These are phyloP conservation scores for Globisporangium barbulae DNA, from an alignment of 352 stramenopile species.

Conservation along the genomic window DNA sequence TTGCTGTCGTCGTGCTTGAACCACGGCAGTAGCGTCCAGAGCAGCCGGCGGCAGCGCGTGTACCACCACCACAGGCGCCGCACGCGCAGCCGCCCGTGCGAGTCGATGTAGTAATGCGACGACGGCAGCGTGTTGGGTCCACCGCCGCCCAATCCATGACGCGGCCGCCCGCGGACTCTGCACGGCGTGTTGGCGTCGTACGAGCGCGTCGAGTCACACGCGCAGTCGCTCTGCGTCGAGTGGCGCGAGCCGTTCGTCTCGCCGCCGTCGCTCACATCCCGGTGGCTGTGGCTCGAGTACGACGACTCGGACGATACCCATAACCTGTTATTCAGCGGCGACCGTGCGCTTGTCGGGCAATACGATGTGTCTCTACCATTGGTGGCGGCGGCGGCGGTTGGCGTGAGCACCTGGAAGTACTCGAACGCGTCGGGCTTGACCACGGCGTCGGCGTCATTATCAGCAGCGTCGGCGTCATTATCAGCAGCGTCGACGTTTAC, in stretches of 20 bases:
- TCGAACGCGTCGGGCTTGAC: conserved; percentile 10
- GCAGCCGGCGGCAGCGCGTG: conserved; percentile 36
- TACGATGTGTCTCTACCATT: background rate
- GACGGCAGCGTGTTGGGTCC: conserved; percentile 23
- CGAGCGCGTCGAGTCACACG: conserved; percentile 7
- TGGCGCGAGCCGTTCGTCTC: conserved; percentile 22
- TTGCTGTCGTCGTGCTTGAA: conserved; percentile 79
- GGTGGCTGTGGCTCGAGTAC: conserved; percentile 19
- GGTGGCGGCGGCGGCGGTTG: background rate
- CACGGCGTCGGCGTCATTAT: background rate
- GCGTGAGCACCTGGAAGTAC: conserved; percentile 17
- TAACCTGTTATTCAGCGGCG: conserved; percentile 4
- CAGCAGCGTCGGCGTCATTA: background rate
- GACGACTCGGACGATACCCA: conserved; percentile 19
- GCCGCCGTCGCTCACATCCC: conserved; percentile 13
- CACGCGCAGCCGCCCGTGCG: conserved; percentile 39
- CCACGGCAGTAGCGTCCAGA: conserved; percentile 47
- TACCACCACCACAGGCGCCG: conserved; percentile 60
- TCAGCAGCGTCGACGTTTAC: background rate
- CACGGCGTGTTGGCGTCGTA: background rate
- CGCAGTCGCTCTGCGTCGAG: conserved; percentile 17
- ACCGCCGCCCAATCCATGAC: too few relatives aligned
- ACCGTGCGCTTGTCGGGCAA: background rate
- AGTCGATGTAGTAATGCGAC: conserved; percentile 69
- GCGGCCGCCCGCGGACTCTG: background rate